These are phyloP conservation scores for Mucor piriformis DNA, from an alignment of 371 early-diverging fungal species.

Conservation along the genomic window DNA sequence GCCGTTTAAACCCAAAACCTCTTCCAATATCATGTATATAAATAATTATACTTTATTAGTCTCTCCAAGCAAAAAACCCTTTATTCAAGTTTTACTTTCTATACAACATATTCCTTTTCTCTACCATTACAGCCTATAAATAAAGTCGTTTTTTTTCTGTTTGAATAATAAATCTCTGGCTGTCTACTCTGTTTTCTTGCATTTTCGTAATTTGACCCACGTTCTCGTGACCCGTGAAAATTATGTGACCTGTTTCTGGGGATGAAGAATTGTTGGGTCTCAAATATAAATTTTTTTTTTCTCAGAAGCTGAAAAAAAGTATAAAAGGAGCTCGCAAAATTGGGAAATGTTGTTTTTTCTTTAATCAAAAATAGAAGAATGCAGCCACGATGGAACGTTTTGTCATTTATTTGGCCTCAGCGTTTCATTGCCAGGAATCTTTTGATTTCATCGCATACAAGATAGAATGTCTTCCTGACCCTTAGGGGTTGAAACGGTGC, in stretches of 20 bases:
- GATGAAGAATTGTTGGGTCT: no score
- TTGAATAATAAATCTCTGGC: background rate
- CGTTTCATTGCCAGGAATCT: constrained; percentile 35
- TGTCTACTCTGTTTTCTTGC: no score
- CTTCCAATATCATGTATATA: background rate
- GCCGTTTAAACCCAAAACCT: no score
- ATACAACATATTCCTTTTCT: background rate
- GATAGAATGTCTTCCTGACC: constrained; percentile 26
- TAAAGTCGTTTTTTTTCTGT: no score
- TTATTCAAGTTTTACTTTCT: background rate
- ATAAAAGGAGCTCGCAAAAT: constrained; percentile 12
- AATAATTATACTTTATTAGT: background rate
- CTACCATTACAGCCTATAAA: background rate
- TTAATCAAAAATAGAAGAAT: constrained; percentile 32
- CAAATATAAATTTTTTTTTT: background rate
- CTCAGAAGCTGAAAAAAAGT: background rate
- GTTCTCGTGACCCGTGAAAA: background rate
- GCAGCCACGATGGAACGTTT: constrained; percentile 35
- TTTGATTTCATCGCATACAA: constrained; percentile 31
- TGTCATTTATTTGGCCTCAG: constrained; percentile 26
- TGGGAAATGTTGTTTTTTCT: background rate
- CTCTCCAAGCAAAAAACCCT: background rate
- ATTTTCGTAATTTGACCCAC: no score
- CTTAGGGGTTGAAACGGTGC: constrained; percentile 22
- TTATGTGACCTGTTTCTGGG: background rate